These are phyloP conservation scores for Rhodamnia argentea DNA, from an alignment of 345 rosid species.

Conservation along the genomic window DNA sequence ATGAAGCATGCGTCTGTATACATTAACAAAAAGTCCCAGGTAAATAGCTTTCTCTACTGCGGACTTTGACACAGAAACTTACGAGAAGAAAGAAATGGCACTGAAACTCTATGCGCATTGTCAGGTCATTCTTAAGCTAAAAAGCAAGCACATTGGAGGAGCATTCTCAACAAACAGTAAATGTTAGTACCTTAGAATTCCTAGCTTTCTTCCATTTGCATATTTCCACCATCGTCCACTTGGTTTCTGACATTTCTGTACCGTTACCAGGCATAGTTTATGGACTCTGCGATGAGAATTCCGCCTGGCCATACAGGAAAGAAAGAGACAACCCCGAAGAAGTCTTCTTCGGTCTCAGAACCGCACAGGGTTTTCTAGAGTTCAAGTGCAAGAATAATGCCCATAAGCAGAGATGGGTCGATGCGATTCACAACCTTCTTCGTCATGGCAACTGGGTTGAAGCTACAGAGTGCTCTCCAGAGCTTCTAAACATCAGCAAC, in stretches of 20 bases:
- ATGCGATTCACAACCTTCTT: conserved; percentile 61
- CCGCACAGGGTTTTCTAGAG: conserved; percentile 88
- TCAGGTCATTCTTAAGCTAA: conserved; percentile 67
- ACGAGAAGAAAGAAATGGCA: neutral
- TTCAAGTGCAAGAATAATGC: conserved; percentile 78
- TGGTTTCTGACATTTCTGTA: neutral
- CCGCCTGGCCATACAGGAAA: conserved; percentile 82
- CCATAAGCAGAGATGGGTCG: conserved; percentile 91
- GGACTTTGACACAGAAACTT: neutral
- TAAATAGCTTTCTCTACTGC: neutral
- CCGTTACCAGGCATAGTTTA: conserved; percentile 50
- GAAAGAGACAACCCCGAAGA: conserved; percentile 73
- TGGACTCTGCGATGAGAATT: conserved; percentile 69
- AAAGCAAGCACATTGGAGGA: conserved; percentile 87
- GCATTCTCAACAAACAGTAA: conserved; percentile 87
- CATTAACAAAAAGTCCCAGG: conserved; percentile 83
- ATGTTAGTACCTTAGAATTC: conserved; percentile 25
- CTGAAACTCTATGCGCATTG: neutral
- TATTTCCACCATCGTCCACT: neutral
- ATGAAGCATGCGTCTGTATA: conserved; percentile 50
- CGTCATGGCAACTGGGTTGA: conserved; percentile 44
- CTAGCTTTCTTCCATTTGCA: neutral
- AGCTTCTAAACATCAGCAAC: conserved; percentile 32
- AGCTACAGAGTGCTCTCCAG: conserved; percentile 39
- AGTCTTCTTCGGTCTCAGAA: conserved; percentile 77